These are phyloP conservation scores for Tephrocybe sp. DNA, from an alignment of 768 basidiomycete species.

Conservation along the genomic window DNA sequence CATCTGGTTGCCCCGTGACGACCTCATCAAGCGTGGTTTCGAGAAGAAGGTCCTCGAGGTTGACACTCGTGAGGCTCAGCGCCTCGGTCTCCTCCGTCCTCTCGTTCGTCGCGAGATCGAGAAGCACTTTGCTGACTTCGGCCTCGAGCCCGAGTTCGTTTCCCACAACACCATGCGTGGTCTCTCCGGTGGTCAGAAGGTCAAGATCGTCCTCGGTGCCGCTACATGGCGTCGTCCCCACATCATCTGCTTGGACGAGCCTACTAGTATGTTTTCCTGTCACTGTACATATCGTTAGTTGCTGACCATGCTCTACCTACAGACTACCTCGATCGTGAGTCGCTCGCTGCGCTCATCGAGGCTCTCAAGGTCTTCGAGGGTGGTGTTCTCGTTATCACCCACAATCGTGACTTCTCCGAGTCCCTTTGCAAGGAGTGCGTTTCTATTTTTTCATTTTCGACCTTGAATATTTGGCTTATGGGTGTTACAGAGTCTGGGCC, in stretches of 20 bases:
- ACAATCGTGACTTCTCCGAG: conserved; percentile 99
- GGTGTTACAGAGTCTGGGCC: conserved; percentile 75
- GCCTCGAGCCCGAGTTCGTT: conserved; percentile 98
- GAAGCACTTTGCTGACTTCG: conserved; percentile 99
- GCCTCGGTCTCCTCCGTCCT: conserved; percentile 90
- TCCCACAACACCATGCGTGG: conserved; percentile 99
- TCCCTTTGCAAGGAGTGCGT: conserved; percentile 84
- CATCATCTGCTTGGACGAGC: conserved; percentile 95
- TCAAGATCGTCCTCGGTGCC: conserved; percentile 98
- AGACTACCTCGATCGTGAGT: conserved; percentile 99
- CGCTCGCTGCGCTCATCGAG: conserved; percentile 96
- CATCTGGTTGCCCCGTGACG: conserved; percentile 95
- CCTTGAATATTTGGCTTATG: background rate
- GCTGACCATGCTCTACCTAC: conserved; percentile 11
- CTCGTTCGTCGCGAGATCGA: conserved; percentile 98
- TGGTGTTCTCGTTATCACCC: conserved; percentile 96
- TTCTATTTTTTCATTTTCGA: background rate
- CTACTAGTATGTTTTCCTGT: conserved; percentile 62
- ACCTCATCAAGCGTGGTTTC: conserved; percentile 96
- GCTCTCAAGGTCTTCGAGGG: conserved; percentile 98
- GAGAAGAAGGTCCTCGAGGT: conserved; percentile 99
- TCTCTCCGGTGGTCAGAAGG: conserved; percentile 98
- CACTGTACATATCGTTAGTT: conserved; percentile 1
- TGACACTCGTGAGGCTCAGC: conserved; percentile 96
- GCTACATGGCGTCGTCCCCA: conserved; percentile 99